phyloP scores from a whole-genome alignment of 176 grass and related monocot species.

The Raddia guianensis region DNA sequence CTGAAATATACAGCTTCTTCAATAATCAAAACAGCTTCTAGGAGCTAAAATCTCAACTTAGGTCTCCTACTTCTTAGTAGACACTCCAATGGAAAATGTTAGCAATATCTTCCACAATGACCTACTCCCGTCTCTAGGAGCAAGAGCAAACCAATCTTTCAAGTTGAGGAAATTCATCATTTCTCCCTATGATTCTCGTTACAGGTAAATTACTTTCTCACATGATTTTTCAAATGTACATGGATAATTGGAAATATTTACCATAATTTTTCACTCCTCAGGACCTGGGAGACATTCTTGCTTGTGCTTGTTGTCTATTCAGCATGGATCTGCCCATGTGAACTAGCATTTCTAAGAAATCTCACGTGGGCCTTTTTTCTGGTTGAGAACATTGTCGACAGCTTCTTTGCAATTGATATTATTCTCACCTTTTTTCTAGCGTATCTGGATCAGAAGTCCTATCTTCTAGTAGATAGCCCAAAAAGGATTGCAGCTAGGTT shows the following conservation, averaged over 20 bases:
- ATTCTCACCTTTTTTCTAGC: constrained; percentile 82
- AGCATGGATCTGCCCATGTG: constrained; percentile 82
- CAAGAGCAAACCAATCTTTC: constrained; percentile 57
- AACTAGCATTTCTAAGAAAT: constrained; percentile 74
- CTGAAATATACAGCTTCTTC: constrained; percentile 3
- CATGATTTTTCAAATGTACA: constrained; percentile 27
- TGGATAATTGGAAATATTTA: constrained; percentile 4
- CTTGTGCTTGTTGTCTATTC: constrained; percentile 80
- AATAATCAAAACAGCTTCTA: constrained; percentile 5
- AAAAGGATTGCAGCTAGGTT: constrained; percentile 76
- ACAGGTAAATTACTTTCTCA: constrained; percentile 57
- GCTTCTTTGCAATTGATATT: constrained; percentile 84
- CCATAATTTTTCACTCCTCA: constrained; percentile 38
- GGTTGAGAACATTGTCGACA: constrained; percentile 65
- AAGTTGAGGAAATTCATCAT: constrained; percentile 74
- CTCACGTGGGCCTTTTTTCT: constrained; percentile 54
- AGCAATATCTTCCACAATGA: constrained; percentile 56
- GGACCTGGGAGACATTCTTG: constrained; percentile 75
- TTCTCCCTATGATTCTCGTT: constrained; percentile 71
- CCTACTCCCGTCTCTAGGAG: constrained; percentile 74
- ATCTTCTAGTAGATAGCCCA: constrained; percentile 72
- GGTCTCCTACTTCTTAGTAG: constrained; percentile 19
- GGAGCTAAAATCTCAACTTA: constrained; percentile 25
- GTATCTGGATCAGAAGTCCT: constrained; percentile 60
- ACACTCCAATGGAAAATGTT: constrained; percentile 46